Conservation (phyloP, 1,284 basidiomycete species). For the Cronartium quercuum region DNA sequence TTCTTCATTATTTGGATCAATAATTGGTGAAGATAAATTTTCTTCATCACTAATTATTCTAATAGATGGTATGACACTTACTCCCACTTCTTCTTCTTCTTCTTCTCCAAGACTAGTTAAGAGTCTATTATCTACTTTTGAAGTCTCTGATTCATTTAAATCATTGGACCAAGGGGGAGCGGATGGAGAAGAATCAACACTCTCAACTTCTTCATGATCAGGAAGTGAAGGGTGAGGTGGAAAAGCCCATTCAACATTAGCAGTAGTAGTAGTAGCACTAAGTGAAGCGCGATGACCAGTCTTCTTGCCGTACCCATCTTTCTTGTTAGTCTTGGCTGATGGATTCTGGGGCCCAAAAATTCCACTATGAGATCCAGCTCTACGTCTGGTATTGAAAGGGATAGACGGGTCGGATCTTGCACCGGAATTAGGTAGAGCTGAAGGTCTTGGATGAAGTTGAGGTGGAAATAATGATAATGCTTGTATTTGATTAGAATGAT, state of each 20-base stretch:
- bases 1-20: background rate
- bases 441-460: background rate
- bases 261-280: background rate
- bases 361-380: background rate
- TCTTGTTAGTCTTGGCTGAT: too few species aligned
- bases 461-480: background rate
- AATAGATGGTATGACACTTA: background rate
- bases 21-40: background rate
- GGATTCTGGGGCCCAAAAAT: too few species aligned
- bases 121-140: background rate
- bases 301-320: too few species aligned
- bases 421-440: background rate
- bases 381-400: background rate
- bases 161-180: background rate
- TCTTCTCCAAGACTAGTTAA: background rate
- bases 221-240: background rate
- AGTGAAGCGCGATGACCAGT: background rate
- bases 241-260: background rate
- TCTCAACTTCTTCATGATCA: background rate
- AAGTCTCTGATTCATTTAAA: background rate
- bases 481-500: slow-evolving; percentile 42
- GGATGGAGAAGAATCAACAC: background rate
- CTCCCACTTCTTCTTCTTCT: background rate
- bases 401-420: background rate
- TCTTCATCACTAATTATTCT: background rate